A percentile compares a stretch with the other conserved stretches of the same genome.
Evolutionary conservation across 257 asterid species (phyloP).

Genomic region (Solanum pimpinellifolium): DNA sequence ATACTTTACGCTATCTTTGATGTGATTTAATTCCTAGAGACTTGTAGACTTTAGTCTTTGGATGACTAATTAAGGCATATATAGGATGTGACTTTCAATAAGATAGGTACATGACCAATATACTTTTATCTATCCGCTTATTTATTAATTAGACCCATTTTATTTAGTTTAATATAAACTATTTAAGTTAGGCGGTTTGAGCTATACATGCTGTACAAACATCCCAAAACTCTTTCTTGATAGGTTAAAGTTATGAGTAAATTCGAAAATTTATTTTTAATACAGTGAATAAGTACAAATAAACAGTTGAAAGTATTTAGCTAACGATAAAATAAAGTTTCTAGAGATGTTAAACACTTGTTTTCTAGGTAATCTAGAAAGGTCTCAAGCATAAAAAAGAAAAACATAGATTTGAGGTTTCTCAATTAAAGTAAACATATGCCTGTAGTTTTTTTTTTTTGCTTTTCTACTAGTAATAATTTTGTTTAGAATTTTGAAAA

Average conservation of each 20-base stretch:
- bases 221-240: not conserved
- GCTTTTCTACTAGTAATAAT: not conserved
- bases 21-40: not conserved
- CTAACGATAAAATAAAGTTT: not conserved
- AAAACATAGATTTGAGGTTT: not conserved
- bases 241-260: not conserved
- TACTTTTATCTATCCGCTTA: not conserved
- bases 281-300: not conserved
- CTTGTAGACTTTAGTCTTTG: not conserved
- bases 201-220: not conserved
- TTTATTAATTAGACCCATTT: not conserved
- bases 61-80: not conserved
- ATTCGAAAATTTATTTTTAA: fast-evolving
- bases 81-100: not conserved
- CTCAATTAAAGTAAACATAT: not conserved
- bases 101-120: not conserved
- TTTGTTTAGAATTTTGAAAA: not conserved
- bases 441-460: not conserved
- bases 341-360: not conserved
- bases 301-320: not conserved
- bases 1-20: not conserved
- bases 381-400: not conserved
- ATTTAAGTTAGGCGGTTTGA: not conserved
- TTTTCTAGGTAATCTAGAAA: not conserved
- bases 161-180: not conserved